phyloP scores from a whole-genome alignment of 78 protist genomes.

The Capsaspora owczarzaki region DNA sequence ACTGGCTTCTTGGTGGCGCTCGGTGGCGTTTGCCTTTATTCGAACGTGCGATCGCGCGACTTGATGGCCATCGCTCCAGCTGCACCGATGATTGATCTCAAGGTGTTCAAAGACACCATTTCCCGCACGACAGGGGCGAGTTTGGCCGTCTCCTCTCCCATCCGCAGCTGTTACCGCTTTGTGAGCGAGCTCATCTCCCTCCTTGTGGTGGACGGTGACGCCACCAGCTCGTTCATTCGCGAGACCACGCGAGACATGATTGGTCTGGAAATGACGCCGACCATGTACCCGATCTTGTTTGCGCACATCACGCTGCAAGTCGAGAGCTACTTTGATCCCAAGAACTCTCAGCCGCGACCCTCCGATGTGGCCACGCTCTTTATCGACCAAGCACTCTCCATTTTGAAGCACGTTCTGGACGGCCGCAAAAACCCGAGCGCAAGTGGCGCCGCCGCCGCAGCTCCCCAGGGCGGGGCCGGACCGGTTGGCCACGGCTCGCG shows the following conservation, averaged over 20 bases:
- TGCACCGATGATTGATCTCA: too few species aligned
- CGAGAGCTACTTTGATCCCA: slow-evolving; percentile 33
- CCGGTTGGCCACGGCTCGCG: too few species aligned
- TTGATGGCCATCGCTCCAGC: too few species aligned
- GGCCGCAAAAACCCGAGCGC: slow-evolving; percentile 32
- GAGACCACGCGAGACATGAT: slow-evolving; percentile 28
- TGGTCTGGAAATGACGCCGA: slow-evolving; percentile 38
- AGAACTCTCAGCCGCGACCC: slow-evolving; percentile 15
- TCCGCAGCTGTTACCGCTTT: slow-evolving; percentile 9
- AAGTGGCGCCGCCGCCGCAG: too few species aligned
- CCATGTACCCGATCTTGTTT: slow-evolving; percentile 28
- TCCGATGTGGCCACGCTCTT: slow-evolving; percentile 18
- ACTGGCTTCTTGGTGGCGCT: slow-evolving; percentile 45
- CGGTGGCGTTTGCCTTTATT: slow-evolving; percentile 19
- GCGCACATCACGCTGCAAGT: slow-evolving; percentile 10
- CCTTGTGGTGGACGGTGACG: slow-evolving; percentile 36
- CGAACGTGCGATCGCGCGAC: too few species aligned
- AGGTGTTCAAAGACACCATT: too few species aligned
- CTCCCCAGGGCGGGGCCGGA: too few species aligned
- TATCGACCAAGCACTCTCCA: slow-evolving; percentile 40
- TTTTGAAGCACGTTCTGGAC: slow-evolving; percentile 34
- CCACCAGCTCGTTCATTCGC: slow-evolving; percentile 2
- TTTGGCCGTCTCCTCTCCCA: too few species aligned
- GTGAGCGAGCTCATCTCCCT: slow-evolving; percentile 27
- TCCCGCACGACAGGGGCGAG: too few species aligned